Base-by-base conservation (phyloP, 176 grass and related monocot species). In the Elymus sibiricus region DNA sequence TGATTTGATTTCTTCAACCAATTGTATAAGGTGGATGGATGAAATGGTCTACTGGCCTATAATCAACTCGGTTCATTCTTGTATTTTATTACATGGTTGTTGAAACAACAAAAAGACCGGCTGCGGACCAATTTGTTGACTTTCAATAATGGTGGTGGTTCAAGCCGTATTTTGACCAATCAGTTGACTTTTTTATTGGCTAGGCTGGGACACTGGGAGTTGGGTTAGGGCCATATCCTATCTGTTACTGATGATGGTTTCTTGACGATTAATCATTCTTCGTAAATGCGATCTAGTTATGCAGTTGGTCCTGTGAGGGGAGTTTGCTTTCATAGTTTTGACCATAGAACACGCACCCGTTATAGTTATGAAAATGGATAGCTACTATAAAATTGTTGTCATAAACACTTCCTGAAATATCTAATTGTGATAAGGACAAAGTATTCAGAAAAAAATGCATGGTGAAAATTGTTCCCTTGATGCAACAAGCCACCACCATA, bases 141-240 rank as follows among this genome's bases (percentile, higher is more conserved):
- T 53, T 86, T 71, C 51, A 53, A 40, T 65, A 40, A 11, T 64
- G 24, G 78, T 53, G 72, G 24, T 31, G 24, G 62, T 64, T 82
- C 84, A 64, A 64, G 22, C 16, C 27, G 5, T 77, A 27, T 44
- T 15, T 79, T 84, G 75, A 75, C 68, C 75, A 74, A 66, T 47
- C 40, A 25, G 4, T 78, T 86, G 74, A 87, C 84, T 80, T 87
- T 87, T 47, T 75, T 90, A 74, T 79, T 40, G 24, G 34, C 2
- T 51, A 51, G 51, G 60, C 39, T 79, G 22, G 56, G 26, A 21
- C 21, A 51, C 47, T 39, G 38, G 46, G 42, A 29, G 40, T 79
- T 64, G 72, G 24, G 1, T 1, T 51, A 15, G 11, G 72, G 47
- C 3, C 51, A 8, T 27, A 11, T 64, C 29, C 44, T 42, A 12